A percentile compares a stretch with the other conserved stretches of the same genome.
Evolutionary conservation across 169 alveolate genomes (phyloP).

Genomic region (Plasmodium knowlesi): DNA sequence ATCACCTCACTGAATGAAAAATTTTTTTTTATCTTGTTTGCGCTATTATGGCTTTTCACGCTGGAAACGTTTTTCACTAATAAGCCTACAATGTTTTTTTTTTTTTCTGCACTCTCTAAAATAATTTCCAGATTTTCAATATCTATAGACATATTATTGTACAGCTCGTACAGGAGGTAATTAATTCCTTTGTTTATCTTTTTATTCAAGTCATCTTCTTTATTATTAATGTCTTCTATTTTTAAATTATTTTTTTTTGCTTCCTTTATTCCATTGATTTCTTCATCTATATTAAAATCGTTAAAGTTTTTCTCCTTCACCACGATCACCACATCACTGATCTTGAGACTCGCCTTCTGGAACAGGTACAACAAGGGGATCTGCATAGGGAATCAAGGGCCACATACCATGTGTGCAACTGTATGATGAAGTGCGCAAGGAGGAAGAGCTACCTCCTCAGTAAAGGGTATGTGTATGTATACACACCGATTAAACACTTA

Average conservation of each 20-base stretch:
- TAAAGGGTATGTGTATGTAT: too few species aligned
- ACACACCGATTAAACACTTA: not conserved
- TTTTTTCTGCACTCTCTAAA: slow-evolving; percentile 54
- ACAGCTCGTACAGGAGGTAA: slow-evolving; percentile 27
- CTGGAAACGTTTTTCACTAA: slow-evolving; percentile 17
- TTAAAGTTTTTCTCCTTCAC: slow-evolving; percentile 46
- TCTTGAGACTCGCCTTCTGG: slow-evolving; percentile 46
- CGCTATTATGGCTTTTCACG: slow-evolving; percentile 10
- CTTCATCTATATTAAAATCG: slow-evolving; percentile 42
- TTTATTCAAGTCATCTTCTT: not conserved
- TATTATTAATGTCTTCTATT: slow-evolving; percentile 30
- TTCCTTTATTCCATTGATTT: slow-evolving; percentile 47
- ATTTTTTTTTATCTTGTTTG: slow-evolving; percentile 20
- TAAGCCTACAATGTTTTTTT: slow-evolving; percentile 23
- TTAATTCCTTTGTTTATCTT: slow-evolving; percentile 58
- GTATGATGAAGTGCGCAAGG: not conserved
- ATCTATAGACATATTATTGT: slow-evolving; percentile 61
- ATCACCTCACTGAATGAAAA: slow-evolving; percentile 37
- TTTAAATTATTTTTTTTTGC: slow-evolving; percentile 34
- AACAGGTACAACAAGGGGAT: slow-evolving; percentile 51
- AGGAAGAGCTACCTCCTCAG: too few species aligned
- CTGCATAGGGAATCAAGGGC: not conserved
- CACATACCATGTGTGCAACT: not conserved
- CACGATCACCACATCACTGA: slow-evolving; percentile 49
- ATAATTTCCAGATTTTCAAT: slow-evolving; percentile 35